These are phyloP conservation scores for Hypsizygus ulmarius DNA, from an alignment of 1,284 basidiomycete species.

Conservation along the genomic window DNA sequence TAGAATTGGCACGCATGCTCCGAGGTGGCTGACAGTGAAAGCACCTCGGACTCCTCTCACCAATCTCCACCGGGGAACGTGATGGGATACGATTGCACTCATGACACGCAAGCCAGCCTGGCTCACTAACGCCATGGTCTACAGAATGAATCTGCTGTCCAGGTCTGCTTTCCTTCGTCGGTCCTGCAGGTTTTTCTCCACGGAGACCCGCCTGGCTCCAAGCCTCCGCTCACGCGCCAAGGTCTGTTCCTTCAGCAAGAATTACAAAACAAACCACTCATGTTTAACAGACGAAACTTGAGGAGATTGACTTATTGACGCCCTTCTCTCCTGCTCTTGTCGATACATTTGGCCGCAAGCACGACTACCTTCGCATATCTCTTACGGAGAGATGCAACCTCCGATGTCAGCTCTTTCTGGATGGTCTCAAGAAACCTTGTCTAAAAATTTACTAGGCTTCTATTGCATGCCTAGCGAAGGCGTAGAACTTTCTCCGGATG, in stretches of 20 bases:
- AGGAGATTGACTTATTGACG: constrained; percentile 45
- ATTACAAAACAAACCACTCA: background rate
- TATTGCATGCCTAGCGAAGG: constrained; percentile 91
- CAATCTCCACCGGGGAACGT: background rate
- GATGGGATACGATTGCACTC: background rate
- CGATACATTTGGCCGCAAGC: constrained; percentile 68
- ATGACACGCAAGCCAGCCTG: background rate
- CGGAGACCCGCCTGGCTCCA: background rate
- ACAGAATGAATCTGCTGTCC: background rate
- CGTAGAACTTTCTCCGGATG: constrained; percentile 68
- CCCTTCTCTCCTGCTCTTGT: constrained; percentile 53
- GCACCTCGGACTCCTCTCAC: background rate
- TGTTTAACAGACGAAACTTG: constrained; percentile 47
- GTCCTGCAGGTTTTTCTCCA: constrained; percentile 9
- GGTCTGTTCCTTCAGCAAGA: constrained; percentile 4
- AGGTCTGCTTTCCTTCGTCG: constrained; percentile 3
- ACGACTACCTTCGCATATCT: constrained; percentile 85
- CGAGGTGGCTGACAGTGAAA: background rate
- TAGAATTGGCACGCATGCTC: constrained; percentile 17
- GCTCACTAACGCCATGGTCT: no score
- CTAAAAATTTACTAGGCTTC: constrained; percentile 51
- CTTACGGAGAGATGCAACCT: constrained; percentile 87
- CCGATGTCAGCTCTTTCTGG: constrained; percentile 54
- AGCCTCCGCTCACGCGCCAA: constrained; percentile 17
- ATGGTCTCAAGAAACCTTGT: constrained; percentile 4